phyloP scores from a whole-genome alignment of 352 stramenopile genomes.

The Phytophthora pini region DNA sequence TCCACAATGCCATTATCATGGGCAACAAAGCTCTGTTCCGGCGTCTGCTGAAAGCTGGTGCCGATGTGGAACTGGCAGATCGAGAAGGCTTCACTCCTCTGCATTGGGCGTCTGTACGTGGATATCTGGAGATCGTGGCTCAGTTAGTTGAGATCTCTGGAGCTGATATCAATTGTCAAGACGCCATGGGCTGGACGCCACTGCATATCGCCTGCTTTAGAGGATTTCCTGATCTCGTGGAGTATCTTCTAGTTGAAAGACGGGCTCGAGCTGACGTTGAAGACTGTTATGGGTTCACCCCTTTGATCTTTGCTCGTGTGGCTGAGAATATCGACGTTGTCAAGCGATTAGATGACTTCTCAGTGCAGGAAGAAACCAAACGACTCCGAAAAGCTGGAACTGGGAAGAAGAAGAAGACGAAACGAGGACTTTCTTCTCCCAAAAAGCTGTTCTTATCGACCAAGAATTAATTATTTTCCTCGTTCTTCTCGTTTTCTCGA shows the following conservation, averaged over 20 bases:
- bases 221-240: constrained; percentile 68
- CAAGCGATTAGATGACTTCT: constrained; percentile 62
- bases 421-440: constrained; percentile 28
- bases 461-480: constrained; percentile 40
- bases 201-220: constrained; percentile 82
- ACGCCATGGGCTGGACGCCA: constrained; percentile 70
- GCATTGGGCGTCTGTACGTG: constrained; percentile 67
- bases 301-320: constrained; percentile 73
- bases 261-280: constrained; percentile 52
- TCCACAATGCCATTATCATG: constrained; percentile 85
- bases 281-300: constrained; percentile 74
- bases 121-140: constrained; percentile 78
- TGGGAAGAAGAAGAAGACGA: constrained; percentile 30
- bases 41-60: constrained; percentile 60
- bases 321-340: constrained; percentile 71
- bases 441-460: constrained; percentile 64
- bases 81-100: constrained; percentile 70
- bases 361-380: constrained; percentile 42
- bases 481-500: constrained; percentile 17
- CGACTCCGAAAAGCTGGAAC: constrained; percentile 18
- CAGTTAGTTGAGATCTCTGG: constrained; percentile 63
- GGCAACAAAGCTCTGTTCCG: constrained; percentile 80
- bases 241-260: constrained; percentile 70
- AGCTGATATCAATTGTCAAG: constrained; percentile 66
- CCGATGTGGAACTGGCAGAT: constrained; percentile 62